Base-by-base conservation (phyloP, 805 yeast species). In the Candida nonsorbophila region DNA sequence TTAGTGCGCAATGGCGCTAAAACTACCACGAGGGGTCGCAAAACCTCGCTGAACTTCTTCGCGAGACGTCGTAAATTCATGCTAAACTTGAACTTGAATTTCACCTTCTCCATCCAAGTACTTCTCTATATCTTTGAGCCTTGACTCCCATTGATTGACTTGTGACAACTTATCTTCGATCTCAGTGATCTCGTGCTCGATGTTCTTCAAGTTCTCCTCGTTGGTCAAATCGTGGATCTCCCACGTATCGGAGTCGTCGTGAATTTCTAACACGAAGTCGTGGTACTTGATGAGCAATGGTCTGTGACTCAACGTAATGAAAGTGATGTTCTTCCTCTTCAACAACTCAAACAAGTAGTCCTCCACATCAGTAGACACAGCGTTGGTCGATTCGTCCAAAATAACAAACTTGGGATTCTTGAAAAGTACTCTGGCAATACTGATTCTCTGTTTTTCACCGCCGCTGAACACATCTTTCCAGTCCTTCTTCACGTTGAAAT, bases 381-480 rank as follows among this genome's bases (percentile, higher is more conserved):
- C 96, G 50, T 86, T 84, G 4, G 97, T 87, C n/a, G 94, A 84
- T 57, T 87, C 97, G 56, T 87, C 97, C 37, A 87, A 68, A 3
- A 87, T 75, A 3, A 87, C 86, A 53, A 84, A 84, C 50, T 73
- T 71, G 27, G 95, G 95, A 30, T 73, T 72, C 50, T 82, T 84
- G 60, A 80, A 85, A 42, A 87, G 59, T 3, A 87, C 73, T 44
- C 96, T 69, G 0, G 97, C 95, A 62, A 87, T 83, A 53, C 85
- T 77, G 53, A 87, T 72, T 49, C 95, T 75, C 62, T 87, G 97
- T 57, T 85, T 80, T 53, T 87, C 97, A 33, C 97, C 97, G n/a
- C 97, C 97, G 55, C 92, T 81, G 40, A 87, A 69, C n/a, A 87
- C 81, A 50, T 83, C 94, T 47, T 79, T 79, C 96, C 96, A 87